phyloP scores from a whole-genome alignment of 2,329 filamentous ascomycete species.

The Seiridium unicorne region DNA sequence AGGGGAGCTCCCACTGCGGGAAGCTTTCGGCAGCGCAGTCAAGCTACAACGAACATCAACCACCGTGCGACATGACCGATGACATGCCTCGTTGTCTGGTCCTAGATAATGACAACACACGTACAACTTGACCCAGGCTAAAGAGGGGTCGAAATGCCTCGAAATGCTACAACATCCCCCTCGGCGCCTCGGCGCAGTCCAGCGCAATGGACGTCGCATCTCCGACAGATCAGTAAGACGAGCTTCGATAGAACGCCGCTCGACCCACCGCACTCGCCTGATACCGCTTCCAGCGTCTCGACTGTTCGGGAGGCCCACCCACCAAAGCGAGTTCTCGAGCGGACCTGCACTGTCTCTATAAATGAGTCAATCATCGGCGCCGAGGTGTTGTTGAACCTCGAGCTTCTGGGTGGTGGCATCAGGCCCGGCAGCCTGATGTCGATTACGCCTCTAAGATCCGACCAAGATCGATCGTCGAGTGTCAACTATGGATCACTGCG shows the following conservation, averaged over 20 bases:
- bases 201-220: conserved; percentile 48
- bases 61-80: background rate
- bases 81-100: background rate
- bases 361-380: conserved; percentile 77
- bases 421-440: conserved; percentile 70
- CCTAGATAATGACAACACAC: background rate
- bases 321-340: conserved; percentile 32
- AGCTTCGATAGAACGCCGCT: conserved; percentile 41
- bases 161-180: conserved; percentile 28
- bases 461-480: conserved; percentile 37
- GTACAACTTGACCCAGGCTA: conserved; percentile 1
- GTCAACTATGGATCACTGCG: conserved; percentile 24
- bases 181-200: conserved; percentile 44
- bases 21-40: background rate
- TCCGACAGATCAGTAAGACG: conserved; percentile 50
- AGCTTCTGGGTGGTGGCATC: conserved; percentile 63
- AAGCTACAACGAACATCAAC: background rate
- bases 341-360: conserved; percentile 53
- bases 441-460: conserved; percentile 60
- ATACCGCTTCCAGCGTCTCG: conserved; percentile 49
- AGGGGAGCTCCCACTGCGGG: background rate
- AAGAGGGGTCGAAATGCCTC: conserved; percentile 22
- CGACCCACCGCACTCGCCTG: conserved; percentile 42
- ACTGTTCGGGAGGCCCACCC: conserved; percentile 37
- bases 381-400: conserved; percentile 76